Base-by-base conservation (phyloP, 805 yeast genomes). In the Diddensiella caesifluorescens region DNA sequence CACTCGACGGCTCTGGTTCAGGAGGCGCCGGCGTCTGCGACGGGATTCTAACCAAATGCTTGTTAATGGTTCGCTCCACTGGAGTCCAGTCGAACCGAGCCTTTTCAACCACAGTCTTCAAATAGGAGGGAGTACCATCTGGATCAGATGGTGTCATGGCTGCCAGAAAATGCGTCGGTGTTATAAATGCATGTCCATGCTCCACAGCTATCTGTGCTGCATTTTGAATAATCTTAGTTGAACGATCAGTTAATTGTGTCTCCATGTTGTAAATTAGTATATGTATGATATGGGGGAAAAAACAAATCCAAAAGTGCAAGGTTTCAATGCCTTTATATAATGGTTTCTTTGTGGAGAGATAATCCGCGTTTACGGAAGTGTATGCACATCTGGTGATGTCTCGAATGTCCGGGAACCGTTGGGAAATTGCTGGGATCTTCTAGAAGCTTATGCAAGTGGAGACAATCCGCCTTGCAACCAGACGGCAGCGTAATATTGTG, bases 81-180 rank as follows among this genome's bases (percentile, higher is more conserved):
- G 72, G 65, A 19, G 79, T 77, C 81, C 90, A 90, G 50, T 92
- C 97, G 57, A 78, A 88, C 48, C 96, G 75, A 10, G 87, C 95
- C 56, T 80, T 84, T 55, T 88, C 95, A 15, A 85, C 65, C 35
- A 92, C 68, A 12, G 95, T 83, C 59, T 88, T 84, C 42, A 92
- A 66, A 62, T 87, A 90, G 7, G 77, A 65, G 16, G 79, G 69
- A 12, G 72, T 63, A 2, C 78, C 72, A 28, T 60, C 64, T 47
- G 74, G 80, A 48, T 79, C 78, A 46, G 78, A 76, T 7, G 77
- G 70, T 22, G 83, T 80, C 81, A 90, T 83, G 18, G 97, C 96
- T 13, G 95, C 97, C 49, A 90, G 68, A 43, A 92, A 63, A 64
- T 92, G 98, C 43, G 89, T 62, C n/a, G 98, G 98, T 41, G 75